phyloP scores from a whole-genome alignment of 345 rosid species.

The Eutrema heterophyllum region DNA sequence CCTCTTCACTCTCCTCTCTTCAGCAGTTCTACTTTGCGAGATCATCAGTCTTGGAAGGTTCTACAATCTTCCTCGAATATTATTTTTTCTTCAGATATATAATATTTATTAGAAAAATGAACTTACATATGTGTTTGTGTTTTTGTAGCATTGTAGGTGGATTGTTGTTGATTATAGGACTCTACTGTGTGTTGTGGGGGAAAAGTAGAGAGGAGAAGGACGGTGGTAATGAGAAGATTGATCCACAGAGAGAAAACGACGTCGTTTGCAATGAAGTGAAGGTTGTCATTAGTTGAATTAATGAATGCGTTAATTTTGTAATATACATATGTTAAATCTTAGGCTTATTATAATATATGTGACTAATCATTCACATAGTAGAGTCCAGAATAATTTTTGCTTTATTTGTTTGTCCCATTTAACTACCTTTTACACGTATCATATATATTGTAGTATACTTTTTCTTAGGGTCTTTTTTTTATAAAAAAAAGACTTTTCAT shows the following conservation, averaged over 20 bases:
- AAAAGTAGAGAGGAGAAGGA: conserved; percentile 55
- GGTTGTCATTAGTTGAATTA: conserved; percentile 22
- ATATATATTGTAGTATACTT: not conserved
- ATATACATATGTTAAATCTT: not conserved
- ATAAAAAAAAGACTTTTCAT: not conserved
- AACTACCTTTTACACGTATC: not conserved
- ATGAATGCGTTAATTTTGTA: not conserved
- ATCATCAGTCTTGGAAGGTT: conserved; percentile 73
- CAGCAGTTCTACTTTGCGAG: conserved; percentile 63
- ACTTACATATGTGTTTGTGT: not conserved
- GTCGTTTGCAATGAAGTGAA: conserved; percentile 40
- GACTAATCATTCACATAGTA: conserved; percentile 5
- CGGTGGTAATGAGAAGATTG: conserved; percentile 14
- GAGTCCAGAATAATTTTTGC: not conserved
- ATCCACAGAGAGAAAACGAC: conserved; percentile 26
- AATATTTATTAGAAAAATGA: not conserved
- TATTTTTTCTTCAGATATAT: not conserved
- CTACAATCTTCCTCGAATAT: not conserved
- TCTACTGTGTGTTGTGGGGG: conserved; percentile 83
- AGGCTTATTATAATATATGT: not conserved
- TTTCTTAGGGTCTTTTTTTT: not conserved
- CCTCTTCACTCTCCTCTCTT: conserved; percentile 56
- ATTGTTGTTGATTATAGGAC: conserved; percentile 61
- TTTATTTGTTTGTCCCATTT: not conserved
- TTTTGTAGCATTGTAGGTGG: conserved; percentile 66